A percentile compares a stretch with the other conserved stretches of the same genome.
Evolutionary conservation across 2,329 filamentous ascomycete genomes (phyloP).

Genomic region (Ceratocystis huliohia): DNA sequence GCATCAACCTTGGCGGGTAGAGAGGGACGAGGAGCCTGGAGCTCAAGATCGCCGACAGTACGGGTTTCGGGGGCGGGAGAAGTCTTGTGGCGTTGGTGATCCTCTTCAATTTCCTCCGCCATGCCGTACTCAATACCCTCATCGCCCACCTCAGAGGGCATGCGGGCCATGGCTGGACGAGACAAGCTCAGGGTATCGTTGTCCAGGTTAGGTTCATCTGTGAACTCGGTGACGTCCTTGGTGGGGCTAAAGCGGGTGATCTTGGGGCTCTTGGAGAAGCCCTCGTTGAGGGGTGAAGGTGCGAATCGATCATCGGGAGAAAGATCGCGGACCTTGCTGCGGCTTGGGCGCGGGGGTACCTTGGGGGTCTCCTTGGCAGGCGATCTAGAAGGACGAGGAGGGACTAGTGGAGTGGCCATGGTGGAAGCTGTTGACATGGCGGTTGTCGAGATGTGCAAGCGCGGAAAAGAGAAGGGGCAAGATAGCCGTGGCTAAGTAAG

Average conservation of each 20-base stretch:
- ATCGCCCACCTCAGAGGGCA: constrained; percentile 68
- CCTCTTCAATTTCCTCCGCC: constrained; percentile 36
- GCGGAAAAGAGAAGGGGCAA: constrained; percentile 22
- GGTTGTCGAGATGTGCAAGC: constrained; percentile 13
- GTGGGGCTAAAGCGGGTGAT: constrained; percentile 29
- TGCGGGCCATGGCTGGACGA: constrained; percentile 62
- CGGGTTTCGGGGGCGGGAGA: constrained; percentile 58
- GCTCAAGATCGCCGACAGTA: constrained; percentile 63
- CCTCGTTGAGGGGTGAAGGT: constrained; percentile 73
- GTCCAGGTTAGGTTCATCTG: constrained; percentile 22
- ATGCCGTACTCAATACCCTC: constrained; percentile 80
- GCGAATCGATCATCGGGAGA: constrained; percentile 72
- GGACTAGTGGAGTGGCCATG: constrained; percentile 42
- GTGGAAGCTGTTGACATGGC: constrained; percentile 38
- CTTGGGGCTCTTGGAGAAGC: constrained; percentile 39
- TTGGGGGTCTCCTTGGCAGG: constrained; percentile 38
- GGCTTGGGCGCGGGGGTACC: constrained; percentile 64
- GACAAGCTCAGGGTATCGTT: constrained; percentile 29
- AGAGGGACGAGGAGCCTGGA: constrained; percentile 81
- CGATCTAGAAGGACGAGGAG: constrained; percentile 42
- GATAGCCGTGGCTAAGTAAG: not conserved
- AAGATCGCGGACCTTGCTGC: constrained; percentile 59
- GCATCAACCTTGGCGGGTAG: constrained; percentile 59
- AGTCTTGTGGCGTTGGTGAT: constrained; percentile 25
- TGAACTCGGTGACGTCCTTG: constrained; percentile 24